A percentile compares a stretch with the other conserved stretches of the same genome.
phyloP scores from a whole-genome alignment of 768 basidiomycete species.

The Sporobolomyces pararoseus region DNA sequence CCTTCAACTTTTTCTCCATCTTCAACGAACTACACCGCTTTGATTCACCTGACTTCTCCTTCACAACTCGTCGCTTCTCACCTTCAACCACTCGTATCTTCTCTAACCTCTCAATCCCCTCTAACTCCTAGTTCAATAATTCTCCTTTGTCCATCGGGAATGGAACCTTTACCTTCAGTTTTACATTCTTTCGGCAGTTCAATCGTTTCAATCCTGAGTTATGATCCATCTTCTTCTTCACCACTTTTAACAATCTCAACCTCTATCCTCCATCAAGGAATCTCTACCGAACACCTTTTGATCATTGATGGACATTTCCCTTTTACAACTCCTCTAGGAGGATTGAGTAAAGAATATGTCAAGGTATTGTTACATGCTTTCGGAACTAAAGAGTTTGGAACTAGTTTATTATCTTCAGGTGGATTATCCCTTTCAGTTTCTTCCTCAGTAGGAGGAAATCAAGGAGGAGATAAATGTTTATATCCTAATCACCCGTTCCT shows the following conservation, averaged over 20 bases:
- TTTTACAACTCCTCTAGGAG: neutral
- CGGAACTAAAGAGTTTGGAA: slow-evolving; percentile 23
- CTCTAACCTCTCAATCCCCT: slow-evolving; percentile 14
- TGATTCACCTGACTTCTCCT: slow-evolving; percentile 33
- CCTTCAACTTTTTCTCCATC: slow-evolving; percentile 25
- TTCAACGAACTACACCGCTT: slow-evolving; percentile 19
- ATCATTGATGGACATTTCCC: slow-evolving; percentile 30
- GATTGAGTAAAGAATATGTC: slow-evolving; percentile 4
- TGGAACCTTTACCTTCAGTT: slow-evolving; percentile 3
- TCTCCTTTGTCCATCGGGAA: slow-evolving; percentile 22
- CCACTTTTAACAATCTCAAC: slow-evolving; percentile 10
- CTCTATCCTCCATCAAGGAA: neutral
- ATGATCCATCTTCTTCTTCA: neutral
- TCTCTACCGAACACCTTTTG: slow-evolving; percentile 10
- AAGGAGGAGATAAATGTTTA: neutral
- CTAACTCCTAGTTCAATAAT: slow-evolving; percentile 12
- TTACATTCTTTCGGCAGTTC: neutral
- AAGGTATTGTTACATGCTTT: slow-evolving; percentile 25
- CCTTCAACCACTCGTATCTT: slow-evolving; percentile 13
- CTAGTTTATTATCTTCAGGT: slow-evolving; percentile 25
- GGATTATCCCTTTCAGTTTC: slow-evolving; percentile 16
- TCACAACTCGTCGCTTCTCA: slow-evolving; percentile 17
- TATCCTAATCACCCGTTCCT: slow-evolving; percentile 7
- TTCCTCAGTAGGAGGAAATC: neutral
- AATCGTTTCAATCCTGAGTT: neutral